phyloP scores from a whole-genome alignment of 768 basidiomycete species.

The Suillus sp. region DNA sequence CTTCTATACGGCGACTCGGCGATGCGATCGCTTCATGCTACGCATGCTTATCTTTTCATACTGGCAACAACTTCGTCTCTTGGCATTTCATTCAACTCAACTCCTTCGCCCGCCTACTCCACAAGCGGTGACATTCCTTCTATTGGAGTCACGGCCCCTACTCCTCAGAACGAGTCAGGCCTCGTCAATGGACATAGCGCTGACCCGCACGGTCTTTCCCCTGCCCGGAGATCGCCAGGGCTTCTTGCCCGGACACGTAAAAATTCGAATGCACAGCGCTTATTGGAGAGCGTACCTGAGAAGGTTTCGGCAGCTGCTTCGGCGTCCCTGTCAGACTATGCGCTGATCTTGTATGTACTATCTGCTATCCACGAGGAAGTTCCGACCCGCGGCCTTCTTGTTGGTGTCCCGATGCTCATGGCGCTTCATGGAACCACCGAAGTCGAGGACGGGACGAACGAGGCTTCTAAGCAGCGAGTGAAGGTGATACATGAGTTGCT shows the following conservation, averaged over 20 bases:
- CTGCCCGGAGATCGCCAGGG: conserved; percentile 49
- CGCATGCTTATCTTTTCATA: conserved; percentile 80
- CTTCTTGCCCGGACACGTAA: conserved; percentile 58
- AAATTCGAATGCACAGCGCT: conserved; percentile 51
- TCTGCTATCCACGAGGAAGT: conserved; percentile 66
- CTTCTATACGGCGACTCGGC: conserved; percentile 60
- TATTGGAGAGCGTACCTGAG: conserved; percentile 52
- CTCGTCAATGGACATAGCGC: conserved; percentile 22
- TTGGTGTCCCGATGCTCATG: conserved; percentile 86
- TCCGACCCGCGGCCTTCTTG: conserved; percentile 74
- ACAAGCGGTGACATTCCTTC: conserved; percentile 32
- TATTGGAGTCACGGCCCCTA: conserved; percentile 35
- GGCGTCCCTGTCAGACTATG: conserved; percentile 75
- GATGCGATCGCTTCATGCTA: conserved; percentile 74
- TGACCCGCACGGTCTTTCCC: conserved; percentile 32
- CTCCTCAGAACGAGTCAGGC: conserved; percentile 31
- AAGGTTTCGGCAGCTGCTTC: conserved; percentile 45
- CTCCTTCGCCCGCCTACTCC: conserved; percentile 45
- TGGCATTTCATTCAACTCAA: conserved; percentile 43
- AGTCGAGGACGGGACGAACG: conserved; percentile 42
- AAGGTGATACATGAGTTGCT: conserved; percentile 64
- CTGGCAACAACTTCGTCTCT: conserved; percentile 73
- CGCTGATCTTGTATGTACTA: conserved; percentile 68
- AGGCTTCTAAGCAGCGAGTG: conserved; percentile 44
- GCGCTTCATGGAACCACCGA: conserved; percentile 61